phyloP scores from a whole-genome alignment of 768 basidiomycete species.

The Hortiboletus campestris region DNA sequence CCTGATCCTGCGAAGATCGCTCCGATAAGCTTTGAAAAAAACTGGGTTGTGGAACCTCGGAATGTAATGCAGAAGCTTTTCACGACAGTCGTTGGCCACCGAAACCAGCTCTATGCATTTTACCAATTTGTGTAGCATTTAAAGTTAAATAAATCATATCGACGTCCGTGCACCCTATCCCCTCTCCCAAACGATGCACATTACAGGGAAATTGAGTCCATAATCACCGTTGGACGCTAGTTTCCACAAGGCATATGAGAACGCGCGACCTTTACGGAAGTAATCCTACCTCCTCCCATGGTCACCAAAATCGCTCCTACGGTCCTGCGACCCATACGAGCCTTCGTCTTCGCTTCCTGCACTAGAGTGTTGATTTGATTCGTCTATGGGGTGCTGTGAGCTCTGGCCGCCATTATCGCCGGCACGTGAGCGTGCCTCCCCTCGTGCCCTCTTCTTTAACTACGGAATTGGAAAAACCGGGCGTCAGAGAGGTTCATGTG shows the following conservation, averaged over 20 bases:
- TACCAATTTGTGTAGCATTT: constrained; percentile 14
- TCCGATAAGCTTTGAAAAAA: constrained; percentile 26
- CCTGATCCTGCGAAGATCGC: constrained; percentile 29
- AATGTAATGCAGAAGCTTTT: constrained; percentile 3
- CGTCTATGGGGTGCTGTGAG: constrained; percentile 30
- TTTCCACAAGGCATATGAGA: constrained; percentile 18
- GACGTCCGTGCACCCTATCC: background rate
- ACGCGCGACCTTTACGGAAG: constrained; percentile 21
- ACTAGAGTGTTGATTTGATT: constrained; percentile 25
- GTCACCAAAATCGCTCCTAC: constrained; percentile 34
- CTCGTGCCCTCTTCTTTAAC: constrained; percentile 36
- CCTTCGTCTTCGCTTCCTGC: constrained; percentile 35
- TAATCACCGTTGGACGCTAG: constrained; percentile 13
- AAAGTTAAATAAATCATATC: constrained; percentile 8
- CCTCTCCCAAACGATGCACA: constrained; percentile 5
- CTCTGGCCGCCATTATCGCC: constrained; percentile 29
- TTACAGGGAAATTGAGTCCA: constrained; percentile 20
- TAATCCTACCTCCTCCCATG: constrained; percentile 31
- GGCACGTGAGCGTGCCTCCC: constrained; percentile 28
- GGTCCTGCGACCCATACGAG: constrained; percentile 35
- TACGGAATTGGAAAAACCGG: constrained; percentile 16
- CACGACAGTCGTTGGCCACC: background rate
- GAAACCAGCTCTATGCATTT: constrained; percentile 6
- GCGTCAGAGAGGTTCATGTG: constrained; percentile 22
- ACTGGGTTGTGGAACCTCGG: background rate